Conservation (phyloP, 2,329 filamentous ascomycete genomes). For the Diaporthe aspalathi region DNA sequence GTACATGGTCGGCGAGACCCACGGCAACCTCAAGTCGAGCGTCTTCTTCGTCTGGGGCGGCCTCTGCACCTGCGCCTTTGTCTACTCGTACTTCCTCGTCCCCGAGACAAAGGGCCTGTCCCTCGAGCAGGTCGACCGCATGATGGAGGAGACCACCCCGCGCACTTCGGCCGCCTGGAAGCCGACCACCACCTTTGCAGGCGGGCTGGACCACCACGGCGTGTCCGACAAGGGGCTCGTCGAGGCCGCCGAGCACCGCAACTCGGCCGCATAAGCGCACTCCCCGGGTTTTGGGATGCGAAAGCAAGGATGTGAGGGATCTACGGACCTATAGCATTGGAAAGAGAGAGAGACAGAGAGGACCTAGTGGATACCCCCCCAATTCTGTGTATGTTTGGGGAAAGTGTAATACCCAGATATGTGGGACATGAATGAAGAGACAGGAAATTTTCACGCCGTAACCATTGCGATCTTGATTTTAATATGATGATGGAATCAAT, state of each 20-base stretch:
- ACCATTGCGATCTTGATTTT: conserved; percentile 7
- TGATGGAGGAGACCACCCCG: conserved; percentile 88
- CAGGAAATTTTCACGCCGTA: conserved; percentile 1
- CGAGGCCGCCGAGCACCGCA: conserved; percentile 46
- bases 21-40: conserved; percentile 74
- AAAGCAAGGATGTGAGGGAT: too few species aligned
- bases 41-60: conserved; percentile 83
- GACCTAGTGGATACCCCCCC: conserved; percentile 28
- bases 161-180: conserved; percentile 82
- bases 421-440: not conserved
- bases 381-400: conserved; percentile 8
- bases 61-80: conserved; percentile 68
- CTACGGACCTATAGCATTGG: not conserved
- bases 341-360: not conserved
- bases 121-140: conserved; percentile 84
- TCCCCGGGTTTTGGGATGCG: too few species aligned
- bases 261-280: conserved; percentile 47
- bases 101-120: conserved; percentile 81
- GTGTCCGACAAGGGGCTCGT: conserved; percentile 48
- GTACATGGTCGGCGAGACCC: conserved; percentile 71
- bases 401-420: conserved; percentile 19
- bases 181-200: conserved; percentile 76
- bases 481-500: not conserved
- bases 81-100: conserved; percentile 80
- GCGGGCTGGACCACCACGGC: conserved; percentile 42